Evolutionary conservation across 768 basidiomycete species (phyloP).

Genomic region (Mrakia blollopis): DNA sequence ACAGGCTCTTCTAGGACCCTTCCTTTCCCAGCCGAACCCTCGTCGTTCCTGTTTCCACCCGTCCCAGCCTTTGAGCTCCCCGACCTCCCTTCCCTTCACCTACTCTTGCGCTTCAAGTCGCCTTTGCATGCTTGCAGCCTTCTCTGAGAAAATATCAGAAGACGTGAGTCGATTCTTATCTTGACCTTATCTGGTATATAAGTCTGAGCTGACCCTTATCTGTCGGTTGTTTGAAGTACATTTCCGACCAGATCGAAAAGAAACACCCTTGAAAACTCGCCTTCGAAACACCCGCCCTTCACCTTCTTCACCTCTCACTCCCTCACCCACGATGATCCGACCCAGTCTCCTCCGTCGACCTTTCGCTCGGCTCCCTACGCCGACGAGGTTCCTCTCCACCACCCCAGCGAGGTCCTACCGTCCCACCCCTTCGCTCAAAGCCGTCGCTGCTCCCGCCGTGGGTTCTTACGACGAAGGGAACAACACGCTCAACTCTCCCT

Average conservation of each 20-base stretch:
- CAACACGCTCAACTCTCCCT: conserved; percentile 72
- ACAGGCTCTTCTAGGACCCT: not conserved
- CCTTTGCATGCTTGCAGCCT: conserved; percentile 3
- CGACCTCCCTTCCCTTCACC: not conserved
- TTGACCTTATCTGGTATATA: too few species aligned
- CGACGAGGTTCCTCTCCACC: conserved; percentile 14
- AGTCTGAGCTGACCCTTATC: not conserved
- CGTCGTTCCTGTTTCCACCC: too few species aligned
- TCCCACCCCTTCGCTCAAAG: conserved; percentile 30
- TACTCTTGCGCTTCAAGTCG: conserved; percentile 1
- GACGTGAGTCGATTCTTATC: not conserved
- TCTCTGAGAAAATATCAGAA: conserved; percentile 1
- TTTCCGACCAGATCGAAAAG: not conserved
- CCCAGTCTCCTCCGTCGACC: conserved; percentile 13
- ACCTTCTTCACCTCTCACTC: not conserved
- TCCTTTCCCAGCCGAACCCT: not conserved
- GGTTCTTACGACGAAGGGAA: conserved; percentile 39
- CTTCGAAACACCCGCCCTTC: not conserved
- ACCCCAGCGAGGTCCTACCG: conserved; percentile 8
- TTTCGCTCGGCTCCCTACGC: not conserved
- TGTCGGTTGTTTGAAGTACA: not conserved
- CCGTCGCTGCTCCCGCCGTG: conserved; percentile 47
- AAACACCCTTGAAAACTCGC: not conserved
- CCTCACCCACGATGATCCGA: not conserved
- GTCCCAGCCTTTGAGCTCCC: not conserved